These are phyloP conservation scores for Tubosaeta brunneosetosa DNA, from an alignment of 768 basidiomycete species.

Conservation along the genomic window DNA sequence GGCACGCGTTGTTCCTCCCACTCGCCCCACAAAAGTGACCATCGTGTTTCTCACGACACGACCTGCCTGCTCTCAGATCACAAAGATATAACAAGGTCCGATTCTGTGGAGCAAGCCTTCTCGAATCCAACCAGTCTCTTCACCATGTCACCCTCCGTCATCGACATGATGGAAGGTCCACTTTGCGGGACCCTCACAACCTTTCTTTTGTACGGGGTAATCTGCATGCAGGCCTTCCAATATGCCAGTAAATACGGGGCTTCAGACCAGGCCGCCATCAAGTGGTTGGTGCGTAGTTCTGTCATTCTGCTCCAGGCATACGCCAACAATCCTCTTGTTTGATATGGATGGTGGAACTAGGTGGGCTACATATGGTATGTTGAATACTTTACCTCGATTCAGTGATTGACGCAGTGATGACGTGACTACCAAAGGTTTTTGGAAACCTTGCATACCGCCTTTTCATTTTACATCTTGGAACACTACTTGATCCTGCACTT, in stretches of 20 bases:
- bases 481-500: conserved; percentile 16
- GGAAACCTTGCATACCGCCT: conserved; percentile 11
- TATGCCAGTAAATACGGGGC: conserved; percentile 5
- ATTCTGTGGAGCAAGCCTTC: neutral
- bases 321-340: neutral
- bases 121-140: neutral
- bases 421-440: conserved; percentile 5
- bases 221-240: conserved; percentile 16
- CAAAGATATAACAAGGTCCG: neutral
- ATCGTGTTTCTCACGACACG: neutral
- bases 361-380: conserved; percentile 12
- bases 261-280: conserved; percentile 5
- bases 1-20: neutral
- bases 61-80: neutral
- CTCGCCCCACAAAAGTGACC: neutral
- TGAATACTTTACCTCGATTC: neutral
- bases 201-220: conserved; percentile 10
- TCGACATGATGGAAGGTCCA: conserved; percentile 11
- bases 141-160: conserved; percentile 4
- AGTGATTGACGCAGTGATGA: neutral
- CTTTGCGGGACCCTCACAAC: conserved; percentile 10
- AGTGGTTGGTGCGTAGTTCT: conserved; percentile 16
- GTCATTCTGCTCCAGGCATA: neutral
- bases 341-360: conserved; percentile 1
- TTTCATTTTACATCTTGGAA: conserved; percentile 14